Evolutionary conservation across 352 stramenopile genomes (phyloP), one percentile per base, ranked within the genome.

Genomic region (Phytophthora colocasiae): DNA sequence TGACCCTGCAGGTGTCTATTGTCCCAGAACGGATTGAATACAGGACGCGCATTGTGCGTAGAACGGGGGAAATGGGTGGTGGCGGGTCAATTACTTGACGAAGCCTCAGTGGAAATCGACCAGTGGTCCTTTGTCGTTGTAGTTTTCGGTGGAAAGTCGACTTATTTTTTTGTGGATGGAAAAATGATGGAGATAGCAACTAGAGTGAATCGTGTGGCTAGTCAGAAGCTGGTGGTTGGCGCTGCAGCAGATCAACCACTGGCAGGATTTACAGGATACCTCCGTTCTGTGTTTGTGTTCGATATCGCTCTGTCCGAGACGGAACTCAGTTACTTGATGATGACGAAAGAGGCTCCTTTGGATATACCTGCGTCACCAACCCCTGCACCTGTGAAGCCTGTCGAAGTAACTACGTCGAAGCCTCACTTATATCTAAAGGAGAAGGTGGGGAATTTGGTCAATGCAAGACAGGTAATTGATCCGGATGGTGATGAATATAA

Each of bases 241-340:
- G 24, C 31, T 47, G 68, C 44, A 19, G 32, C 8, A 17, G 11
- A 38, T 2, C 43, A 66, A 6, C 55, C 53, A 7, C 51, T 75
- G 19, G 38, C 24, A 10, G 76, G 81, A 2, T 69, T 87, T 40
- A 66, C 71, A 29, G 74, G 76, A 3, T 46, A 60, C 9, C 38
- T 90, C 11, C 78, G 77, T 38, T 71, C 53, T 43, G 50, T 85
- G 36, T 90, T 90, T 68, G 39, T 66, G 22, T 88, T 79, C 34
- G 77, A 83, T 52, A 47, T 62, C 15, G 66, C 73, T 29, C 49
- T 90, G 14, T 78, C 60, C 4, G 12, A 66, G 19, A 73, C 47
- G 8, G 75, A 90, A 56, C 48, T 87, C 3, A 50, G n/a, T 12
- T 83, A 73, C 63, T 60, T 87, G 15, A 86, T 81, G 74, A 63